Evolutionary conservation across 2,329 filamentous ascomycete genomes (phyloP), one percentile per base, ranked within the genome.

Genomic region (Seiridium unicorne): DNA sequence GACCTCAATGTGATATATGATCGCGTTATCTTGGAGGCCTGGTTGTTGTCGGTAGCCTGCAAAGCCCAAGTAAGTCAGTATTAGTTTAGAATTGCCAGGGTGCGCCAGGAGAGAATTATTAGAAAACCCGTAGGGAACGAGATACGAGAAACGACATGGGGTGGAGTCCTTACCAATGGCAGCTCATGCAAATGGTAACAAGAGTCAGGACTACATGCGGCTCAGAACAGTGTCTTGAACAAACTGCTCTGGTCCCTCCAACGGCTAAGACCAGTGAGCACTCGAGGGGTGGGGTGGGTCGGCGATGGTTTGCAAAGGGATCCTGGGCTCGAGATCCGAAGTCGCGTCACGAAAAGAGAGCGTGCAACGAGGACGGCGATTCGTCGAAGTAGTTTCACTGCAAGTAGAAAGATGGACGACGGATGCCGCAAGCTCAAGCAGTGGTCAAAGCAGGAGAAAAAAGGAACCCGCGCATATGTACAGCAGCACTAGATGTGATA

Each of bases 401-500:
- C 32, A 51, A 9, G 5, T 7, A 31, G 34, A 35, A 51, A 36
- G 32, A n/a, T 8, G 8, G 31, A 51, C 9, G 49, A 35, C 26
- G 32, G 49, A 32, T 51, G n/a, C 10, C 49, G 49, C 49, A n/a
- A 51, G 18, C 34, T 42, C 51, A 55, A 42, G 51, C 51, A n/a
- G 36, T 55, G 51, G 51, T 55, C 51, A 44, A 55, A 55, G 51
- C 36, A 55, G 51, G 42, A 53, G 36, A 42, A 42, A 42, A 42
- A 42, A 42, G 38, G 38, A 42, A 42, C 38, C 38, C 38, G 7
- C 38, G 51, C 10, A 48, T 26, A 31, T 49, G 26, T 32, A 10
- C 8, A 10, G 34, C 51, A 35, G 34, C 51, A 35, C 51, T 55
- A 55, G 34, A 55, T 40, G 51, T 55, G 36, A 42, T 55, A 55